These are phyloP conservation scores for Rhinocladiella similis DNA, from an alignment of 2,329 filamentous ascomycete genomes.

Conservation along the genomic window DNA sequence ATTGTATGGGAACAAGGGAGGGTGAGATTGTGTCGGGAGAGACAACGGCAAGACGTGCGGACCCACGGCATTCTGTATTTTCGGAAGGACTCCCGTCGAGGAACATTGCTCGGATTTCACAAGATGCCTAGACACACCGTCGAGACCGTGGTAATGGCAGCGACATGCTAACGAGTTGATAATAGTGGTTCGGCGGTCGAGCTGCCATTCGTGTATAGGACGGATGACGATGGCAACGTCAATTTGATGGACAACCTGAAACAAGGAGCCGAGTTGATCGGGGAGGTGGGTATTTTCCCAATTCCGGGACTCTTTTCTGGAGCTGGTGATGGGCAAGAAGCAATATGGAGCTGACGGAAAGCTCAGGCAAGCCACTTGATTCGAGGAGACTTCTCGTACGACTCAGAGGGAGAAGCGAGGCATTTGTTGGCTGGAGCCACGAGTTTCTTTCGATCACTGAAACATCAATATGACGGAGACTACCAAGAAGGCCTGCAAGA, in stretches of 20 bases:
- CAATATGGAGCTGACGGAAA: background rate
- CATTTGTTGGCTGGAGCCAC: slow-evolving; percentile 55
- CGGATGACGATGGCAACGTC: slow-evolving; percentile 58
- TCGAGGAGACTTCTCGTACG: slow-evolving; percentile 46
- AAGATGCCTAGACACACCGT: background rate
- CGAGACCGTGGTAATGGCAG: background rate
- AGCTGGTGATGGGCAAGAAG: background rate
- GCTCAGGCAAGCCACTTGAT: slow-evolving; percentile 39
- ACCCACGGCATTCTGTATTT: no score
- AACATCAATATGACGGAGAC: slow-evolving; percentile 45
- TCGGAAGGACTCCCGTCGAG: no score
- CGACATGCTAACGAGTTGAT: background rate
- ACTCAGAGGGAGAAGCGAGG: slow-evolving; percentile 50
- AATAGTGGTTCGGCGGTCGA: slow-evolving; percentile 58
- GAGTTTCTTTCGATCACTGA: slow-evolving; percentile 48
- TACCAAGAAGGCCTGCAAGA: slow-evolving; percentile 46
- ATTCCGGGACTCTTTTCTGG: no score
- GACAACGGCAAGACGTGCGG: no score
- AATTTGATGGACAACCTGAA: slow-evolving; percentile 57
- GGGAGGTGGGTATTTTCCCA: slow-evolving; percentile 43
- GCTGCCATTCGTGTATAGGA: slow-evolving; percentile 59
- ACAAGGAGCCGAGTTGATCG: slow-evolving; percentile 50
- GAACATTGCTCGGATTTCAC: no score
- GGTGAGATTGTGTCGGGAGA: no score
- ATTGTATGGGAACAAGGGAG: no score